Evolutionary conservation across 169 alveolate genomes (phyloP).

Genomic region (Theileria orientalis): DNA sequence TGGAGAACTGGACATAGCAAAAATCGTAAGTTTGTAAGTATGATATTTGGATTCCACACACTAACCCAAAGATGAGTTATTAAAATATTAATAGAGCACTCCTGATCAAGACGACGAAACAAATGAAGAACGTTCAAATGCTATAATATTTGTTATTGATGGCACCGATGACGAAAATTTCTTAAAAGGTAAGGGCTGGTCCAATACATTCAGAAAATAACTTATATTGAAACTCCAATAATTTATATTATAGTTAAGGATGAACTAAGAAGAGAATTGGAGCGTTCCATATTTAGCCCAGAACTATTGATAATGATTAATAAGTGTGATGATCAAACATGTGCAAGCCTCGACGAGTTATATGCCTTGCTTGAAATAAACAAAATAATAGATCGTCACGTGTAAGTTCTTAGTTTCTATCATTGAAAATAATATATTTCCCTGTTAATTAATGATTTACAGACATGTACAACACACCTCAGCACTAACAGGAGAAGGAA

Average conservation of each 20-base stretch:
- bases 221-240: neutral
- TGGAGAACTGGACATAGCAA: constrained; percentile 10
- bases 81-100: neutral
- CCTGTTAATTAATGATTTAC: neutral
- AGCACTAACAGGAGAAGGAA: constrained; percentile 49
- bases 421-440: too few relatives aligned
- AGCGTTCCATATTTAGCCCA: constrained; percentile 17
- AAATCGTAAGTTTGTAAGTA: constrained; percentile 8
- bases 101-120: neutral
- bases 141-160: constrained; percentile 36
- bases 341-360: constrained; percentile 34
- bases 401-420: constrained; percentile 17
- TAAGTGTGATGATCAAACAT: constrained; percentile 49
- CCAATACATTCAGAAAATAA: neutral
- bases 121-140: constrained; percentile 13
- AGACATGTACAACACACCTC: constrained; percentile 38
- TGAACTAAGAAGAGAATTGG: constrained; percentile 14
- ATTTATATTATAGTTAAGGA: constrained; percentile 3
- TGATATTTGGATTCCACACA: neutral
- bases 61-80: neutral
- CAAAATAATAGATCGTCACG: constrained; percentile 37
- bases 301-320: constrained; percentile 29
- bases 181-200: neutral
- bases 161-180: constrained; percentile 26
- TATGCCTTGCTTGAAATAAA: constrained; percentile 27